A percentile compares a stretch with the other conserved stretches of the same genome.
phyloP scores from a whole-genome alignment of 108 stramenopile genomes.

The Fragilariopsis cylindrus region DNA sequence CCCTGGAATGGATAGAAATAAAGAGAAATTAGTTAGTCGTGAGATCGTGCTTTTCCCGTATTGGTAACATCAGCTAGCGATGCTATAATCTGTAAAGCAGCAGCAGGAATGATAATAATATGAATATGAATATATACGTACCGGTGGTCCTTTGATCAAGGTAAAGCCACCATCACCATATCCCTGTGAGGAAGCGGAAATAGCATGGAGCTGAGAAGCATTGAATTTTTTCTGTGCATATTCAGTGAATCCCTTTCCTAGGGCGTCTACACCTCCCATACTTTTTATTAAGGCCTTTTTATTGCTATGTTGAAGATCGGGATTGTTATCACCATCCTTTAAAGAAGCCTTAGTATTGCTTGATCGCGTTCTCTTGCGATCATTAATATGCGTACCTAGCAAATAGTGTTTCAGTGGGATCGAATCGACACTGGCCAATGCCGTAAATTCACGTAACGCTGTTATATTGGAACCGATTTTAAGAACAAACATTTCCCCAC shows the following conservation, averaged over 20 bases:
- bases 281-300: conserved; percentile 47
- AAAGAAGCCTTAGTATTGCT: neutral
- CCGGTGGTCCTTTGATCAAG: conserved; percentile 80
- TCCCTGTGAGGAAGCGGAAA: conserved; percentile 69
- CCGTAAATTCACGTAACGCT: conserved; percentile 80
- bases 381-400: conserved; percentile 49
- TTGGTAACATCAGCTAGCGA: no score
- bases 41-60: neutral
- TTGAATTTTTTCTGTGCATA: conserved; percentile 80
- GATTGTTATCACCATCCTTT: neutral
- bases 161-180: conserved; percentile 88
- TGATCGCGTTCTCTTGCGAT: neutral
- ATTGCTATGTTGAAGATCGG: conserved; percentile 13
- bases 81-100: no score
- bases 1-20: neutral
- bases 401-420: conserved; percentile 69
- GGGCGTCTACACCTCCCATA: conserved; percentile 69
- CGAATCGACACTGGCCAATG: conserved; percentile 64
- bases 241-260: conserved; percentile 80
- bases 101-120: no score
- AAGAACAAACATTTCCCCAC: conserved; percentile 49
- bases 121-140: neutral
- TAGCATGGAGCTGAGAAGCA: conserved; percentile 76
- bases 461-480: conserved; percentile 78
- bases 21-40: neutral